Base-by-base conservation (phyloP, 208 protist species). In the Angomonas deanei region DNA sequence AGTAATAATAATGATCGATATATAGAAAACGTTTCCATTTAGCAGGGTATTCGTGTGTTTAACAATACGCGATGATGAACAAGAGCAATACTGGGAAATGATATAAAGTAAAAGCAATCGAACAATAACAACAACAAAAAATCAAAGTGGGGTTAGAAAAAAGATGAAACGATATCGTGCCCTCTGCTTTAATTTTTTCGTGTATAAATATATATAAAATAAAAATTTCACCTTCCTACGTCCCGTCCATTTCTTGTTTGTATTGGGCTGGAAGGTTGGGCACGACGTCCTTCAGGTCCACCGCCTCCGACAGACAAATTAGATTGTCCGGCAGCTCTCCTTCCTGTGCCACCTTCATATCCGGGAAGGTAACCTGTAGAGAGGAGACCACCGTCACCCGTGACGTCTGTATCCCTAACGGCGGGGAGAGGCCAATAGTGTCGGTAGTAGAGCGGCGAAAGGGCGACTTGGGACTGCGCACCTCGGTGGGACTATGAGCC, bases 291-390 rank as follows among this genome's bases (percentile, higher is more conserved):
- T 57, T 74, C 55, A 66, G 23, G 60, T 75, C 68, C 26, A 82
- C 55, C 30, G 64, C 67, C 56, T 82, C 71, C 0, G 64, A 67
- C 2, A 82, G 31, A 46, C 74, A 55, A 10, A 82, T 42, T 1
- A 78, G 34, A 24, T 76, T 65, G 42, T 50, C 31, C 19, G 24
- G 10, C 5, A 62, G 21, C 3, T 34, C 34, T 47, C 52, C 36
- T 53, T 81, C 75, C 1, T 70, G 47, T 21, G 76, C 32, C 15
- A 61, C 56, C 42, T 72, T 23, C 24, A 76, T 50, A 5, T 34
- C 38, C 10, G 75, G 66, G 27, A 81, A 72, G 11, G 61, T 68
- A 6, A 81, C 46, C 11, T 55, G 69, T 61, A 81, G 47, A 42
- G 27, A 64, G n/a, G 69, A 71, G 28, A 50, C 55, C 23, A 68